phyloP scores from a whole-genome alignment of 208 protist species.

The Leishmania martiniquensis region DNA sequence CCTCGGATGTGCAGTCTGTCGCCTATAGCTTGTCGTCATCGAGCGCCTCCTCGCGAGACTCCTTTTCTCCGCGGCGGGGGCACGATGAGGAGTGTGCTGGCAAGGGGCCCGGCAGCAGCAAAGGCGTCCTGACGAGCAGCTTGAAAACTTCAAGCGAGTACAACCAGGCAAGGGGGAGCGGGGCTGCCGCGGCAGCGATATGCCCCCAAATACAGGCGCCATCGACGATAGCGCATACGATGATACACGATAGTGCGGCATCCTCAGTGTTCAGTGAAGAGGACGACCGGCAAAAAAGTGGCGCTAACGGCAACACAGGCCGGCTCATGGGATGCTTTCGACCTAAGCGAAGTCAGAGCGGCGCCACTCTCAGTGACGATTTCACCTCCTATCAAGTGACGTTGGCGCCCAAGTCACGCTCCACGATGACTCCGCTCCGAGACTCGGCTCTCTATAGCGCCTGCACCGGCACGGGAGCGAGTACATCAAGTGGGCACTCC shows the following conservation, averaged over 20 bases:
- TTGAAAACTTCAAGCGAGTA: not conserved
- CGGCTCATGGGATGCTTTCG: not conserved
- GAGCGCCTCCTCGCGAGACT: not conserved
- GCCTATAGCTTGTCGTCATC: constrained; percentile 32
- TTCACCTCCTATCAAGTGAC: not conserved
- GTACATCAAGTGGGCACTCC: not conserved
- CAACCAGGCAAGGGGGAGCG: not conserved
- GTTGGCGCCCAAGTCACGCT: not conserved
- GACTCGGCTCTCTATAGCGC: not conserved
- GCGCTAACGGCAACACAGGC: not conserved
- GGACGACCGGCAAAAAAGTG: not conserved
- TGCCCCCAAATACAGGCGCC: constrained; percentile 3
- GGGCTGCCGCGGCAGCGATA: constrained; percentile 4
- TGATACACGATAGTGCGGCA: not conserved
- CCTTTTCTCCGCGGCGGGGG: not conserved
- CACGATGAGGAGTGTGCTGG: not conserved
- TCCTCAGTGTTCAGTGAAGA: not conserved
- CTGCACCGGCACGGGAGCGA: not conserved
- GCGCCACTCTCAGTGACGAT: not conserved
- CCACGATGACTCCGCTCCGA: not conserved
- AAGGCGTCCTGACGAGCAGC: not conserved
- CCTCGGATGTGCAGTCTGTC: constrained; percentile 10
- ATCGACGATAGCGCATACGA: not conserved
- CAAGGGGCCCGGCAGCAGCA: not conserved
- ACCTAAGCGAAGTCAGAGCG: not conserved